Conservation (phyloP, 805 yeast species). For the Sugiyamaella boreocaroliniensis region DNA sequence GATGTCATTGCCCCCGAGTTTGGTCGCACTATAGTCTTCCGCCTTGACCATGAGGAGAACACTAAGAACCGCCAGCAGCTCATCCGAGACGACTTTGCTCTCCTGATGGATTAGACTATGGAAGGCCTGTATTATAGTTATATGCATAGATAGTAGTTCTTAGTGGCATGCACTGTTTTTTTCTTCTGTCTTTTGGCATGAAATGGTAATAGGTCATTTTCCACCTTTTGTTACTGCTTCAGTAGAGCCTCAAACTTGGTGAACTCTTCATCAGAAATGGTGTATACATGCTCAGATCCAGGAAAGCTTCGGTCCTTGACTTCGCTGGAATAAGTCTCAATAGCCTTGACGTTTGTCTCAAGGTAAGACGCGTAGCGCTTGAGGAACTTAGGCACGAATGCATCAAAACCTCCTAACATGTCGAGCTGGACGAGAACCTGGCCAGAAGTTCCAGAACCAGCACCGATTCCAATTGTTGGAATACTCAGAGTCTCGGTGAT, state of each 20-base stretch:
- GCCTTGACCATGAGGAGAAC: conserved; percentile 21
- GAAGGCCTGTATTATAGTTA: background rate
- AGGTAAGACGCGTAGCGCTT: conserved; percentile 56
- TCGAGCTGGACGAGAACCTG: conserved; percentile 89
- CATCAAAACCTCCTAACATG: conserved; percentile 57
- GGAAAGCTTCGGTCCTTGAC: conserved; percentile 59
- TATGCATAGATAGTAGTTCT: background rate
- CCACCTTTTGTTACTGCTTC: background rate
- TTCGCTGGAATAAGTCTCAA: conserved; percentile 51
- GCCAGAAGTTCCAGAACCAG: conserved; percentile 77
- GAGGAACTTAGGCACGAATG: conserved; percentile 62
- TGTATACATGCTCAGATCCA: conserved; percentile 55
- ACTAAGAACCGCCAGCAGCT: conserved; percentile 12
- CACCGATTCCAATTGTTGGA: conserved; percentile 95
- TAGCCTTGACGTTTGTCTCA: conserved; percentile 43
- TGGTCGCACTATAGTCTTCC: conserved; percentile 62
- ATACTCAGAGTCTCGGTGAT: conserved; percentile 55
- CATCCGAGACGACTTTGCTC: conserved; percentile 30
- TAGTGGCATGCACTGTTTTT: no score
- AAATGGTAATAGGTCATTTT: no score
- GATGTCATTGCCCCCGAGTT: conserved; percentile 60
- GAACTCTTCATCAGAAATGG: conserved; percentile 58
- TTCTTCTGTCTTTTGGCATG: no score
- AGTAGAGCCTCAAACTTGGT: conserved; percentile 33
- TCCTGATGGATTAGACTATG: conserved; percentile 23